Evolutionary conservation across 2,329 filamentous ascomycete species (phyloP).

Genomic region (Aspergillus sojae): DNA sequence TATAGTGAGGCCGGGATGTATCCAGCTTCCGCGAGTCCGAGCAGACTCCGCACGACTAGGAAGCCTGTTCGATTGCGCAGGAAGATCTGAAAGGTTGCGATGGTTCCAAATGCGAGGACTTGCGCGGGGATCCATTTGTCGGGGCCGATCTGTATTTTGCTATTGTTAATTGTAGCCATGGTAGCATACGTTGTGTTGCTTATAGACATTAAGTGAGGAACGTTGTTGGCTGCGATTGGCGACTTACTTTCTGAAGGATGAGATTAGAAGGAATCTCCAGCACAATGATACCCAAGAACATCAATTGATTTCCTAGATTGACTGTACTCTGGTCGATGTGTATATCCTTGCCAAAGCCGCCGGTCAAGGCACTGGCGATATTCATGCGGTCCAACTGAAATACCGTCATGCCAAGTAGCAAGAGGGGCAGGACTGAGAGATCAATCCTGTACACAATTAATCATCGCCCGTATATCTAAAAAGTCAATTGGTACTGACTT

Average conservation of each 20-base stretch:
- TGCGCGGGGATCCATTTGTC: constrained; percentile 54
- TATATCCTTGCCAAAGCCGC: constrained; percentile 50
- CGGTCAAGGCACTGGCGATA: constrained; percentile 54
- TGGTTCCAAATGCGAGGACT: constrained; percentile 52
- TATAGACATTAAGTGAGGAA: neutral
- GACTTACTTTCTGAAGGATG: constrained; percentile 26
- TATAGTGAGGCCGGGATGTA: constrained; percentile 57
- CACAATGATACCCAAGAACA: constrained; percentile 55
- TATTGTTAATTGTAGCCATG: neutral
- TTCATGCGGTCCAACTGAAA: constrained; percentile 60
- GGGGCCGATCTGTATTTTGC: constrained; percentile 41
- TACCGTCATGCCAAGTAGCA: constrained; percentile 33
- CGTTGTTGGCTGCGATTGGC: neutral
- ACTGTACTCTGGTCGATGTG: constrained; percentile 50
- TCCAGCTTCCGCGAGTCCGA: constrained; percentile 55
- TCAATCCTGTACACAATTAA: neutral
- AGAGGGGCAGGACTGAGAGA: neutral
- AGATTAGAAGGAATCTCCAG: constrained; percentile 58
- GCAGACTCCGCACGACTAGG: constrained; percentile 46
- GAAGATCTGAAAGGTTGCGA: constrained; percentile 51
- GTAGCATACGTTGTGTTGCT: neutral
- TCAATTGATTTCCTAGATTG: constrained; percentile 57
- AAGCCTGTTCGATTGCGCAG: constrained; percentile 49
- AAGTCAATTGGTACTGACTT: neutral
- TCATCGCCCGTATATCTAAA: too few relatives aligned